Evolutionary conservation across 345 rosid genomes (phyloP), one percentile per base, ranked within the genome.

Genomic region (Syzygium aqueum): DNA sequence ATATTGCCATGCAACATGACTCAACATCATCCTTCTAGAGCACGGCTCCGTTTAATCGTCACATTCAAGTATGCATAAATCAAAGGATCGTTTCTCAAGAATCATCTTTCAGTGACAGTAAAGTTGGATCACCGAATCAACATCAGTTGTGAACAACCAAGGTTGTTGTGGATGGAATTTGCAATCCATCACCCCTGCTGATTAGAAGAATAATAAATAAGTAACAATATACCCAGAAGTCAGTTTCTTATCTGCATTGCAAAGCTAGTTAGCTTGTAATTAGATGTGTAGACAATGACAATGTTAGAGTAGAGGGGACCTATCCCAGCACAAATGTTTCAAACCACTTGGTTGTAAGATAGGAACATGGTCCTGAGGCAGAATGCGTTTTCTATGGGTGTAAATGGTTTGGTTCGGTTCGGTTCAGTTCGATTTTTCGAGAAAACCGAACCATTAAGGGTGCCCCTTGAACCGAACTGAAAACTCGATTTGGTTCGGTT

Each of bases 101-200:
- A 49, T 37, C 82, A 12, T 67, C 50, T 86, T 87, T 73, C 89
- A 95, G 86, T 96, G 94, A 82, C 99, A 96, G 85, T 90, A 95
- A 3, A 97, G 96, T 91, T 92, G 94, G 86, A 97, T 93, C 53
- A 90, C 28, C 19, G 99, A 95, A 91, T 97, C 99, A 33, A 95
- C 92, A 23, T 98, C 99, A 21, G 98, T 98, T 11, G 99, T 96
- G 93, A 97, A 97, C 86, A 97, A 88, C 99, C 98, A 96, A 27
- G 99, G 99, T 87, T 97, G 98, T 84, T 94, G 90, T 7, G 99
- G 98, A 90, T 97, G 99, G 89, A 97, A 97, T 90, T 95, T 96
- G 89, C 99, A 96, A 85, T 96, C 99, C 96, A 95, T 19, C 52
- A 95, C 96, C 84, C 99, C 99, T 97, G 93, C 51, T 89, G 59